Evolutionary conservation across 2,329 filamentous ascomycete genomes (phyloP).

Genomic region (Aspergillus jensenii): DNA sequence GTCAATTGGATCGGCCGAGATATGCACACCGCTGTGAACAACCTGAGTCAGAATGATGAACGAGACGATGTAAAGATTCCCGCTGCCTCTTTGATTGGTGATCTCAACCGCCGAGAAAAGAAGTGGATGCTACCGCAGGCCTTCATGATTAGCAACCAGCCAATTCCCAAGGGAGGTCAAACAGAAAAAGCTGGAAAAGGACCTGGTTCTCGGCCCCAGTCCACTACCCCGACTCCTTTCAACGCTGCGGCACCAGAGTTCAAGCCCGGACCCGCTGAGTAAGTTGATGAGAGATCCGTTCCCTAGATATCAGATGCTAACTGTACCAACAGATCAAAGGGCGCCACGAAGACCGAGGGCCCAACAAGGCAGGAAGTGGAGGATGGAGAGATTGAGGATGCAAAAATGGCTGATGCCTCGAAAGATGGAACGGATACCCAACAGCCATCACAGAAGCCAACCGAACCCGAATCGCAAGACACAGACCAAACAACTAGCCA

Average conservation of each 20-base stretch:
- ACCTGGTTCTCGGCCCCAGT: conserved; percentile 27
- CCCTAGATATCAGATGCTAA: neutral
- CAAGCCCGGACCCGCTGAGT: conserved; percentile 36
- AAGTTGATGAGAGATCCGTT: conserved; percentile 25
- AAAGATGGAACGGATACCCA: conserved; percentile 10
- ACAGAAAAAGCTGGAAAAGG: conserved; percentile 29
- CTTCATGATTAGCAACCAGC: conserved; percentile 40
- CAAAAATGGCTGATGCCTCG: conserved; percentile 40
- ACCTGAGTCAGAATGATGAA: conserved; percentile 44
- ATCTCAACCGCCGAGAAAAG: conserved; percentile 50
- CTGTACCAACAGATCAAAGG: conserved; percentile 26
- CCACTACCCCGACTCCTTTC: conserved; percentile 35
- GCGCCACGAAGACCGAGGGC: conserved; percentile 23
- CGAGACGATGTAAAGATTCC: conserved; percentile 52
- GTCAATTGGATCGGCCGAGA: conserved; percentile 78
- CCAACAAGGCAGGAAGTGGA: conserved; percentile 40
- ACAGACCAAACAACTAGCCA: conserved; percentile 10
- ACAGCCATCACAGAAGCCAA: conserved; percentile 14
- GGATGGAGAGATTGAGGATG: conserved; percentile 49
- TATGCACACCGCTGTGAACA: conserved; percentile 44
- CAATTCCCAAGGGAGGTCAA: conserved; percentile 14
- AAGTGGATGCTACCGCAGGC: conserved; percentile 50
- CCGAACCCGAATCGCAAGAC: conserved; percentile 15
- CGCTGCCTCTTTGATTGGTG: conserved; percentile 50
- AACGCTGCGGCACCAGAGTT: conserved; percentile 45